Conservation (phyloP, 1,284 basidiomycete species). For the Inonotus hispidus region DNA sequence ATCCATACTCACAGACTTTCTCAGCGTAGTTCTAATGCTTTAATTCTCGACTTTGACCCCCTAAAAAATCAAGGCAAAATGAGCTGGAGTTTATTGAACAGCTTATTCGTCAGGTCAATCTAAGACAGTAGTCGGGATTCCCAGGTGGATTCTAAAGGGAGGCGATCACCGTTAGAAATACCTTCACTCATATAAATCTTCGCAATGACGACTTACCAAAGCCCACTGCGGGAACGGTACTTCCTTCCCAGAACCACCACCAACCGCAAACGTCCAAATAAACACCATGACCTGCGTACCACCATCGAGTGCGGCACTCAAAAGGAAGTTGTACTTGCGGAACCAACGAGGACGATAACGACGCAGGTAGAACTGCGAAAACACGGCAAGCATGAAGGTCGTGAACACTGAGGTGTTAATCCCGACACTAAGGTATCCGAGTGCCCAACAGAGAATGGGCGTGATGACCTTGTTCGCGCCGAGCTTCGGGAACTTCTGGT, state of each 20-base stretch:
- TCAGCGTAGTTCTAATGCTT: no score
- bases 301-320: slow-evolving; percentile 50
- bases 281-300: slow-evolving; percentile 53
- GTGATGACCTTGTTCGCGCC: slow-evolving; percentile 11
- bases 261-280: slow-evolving; percentile 55
- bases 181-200: not conserved
- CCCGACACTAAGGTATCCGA: slow-evolving; percentile 43
- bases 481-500: slow-evolving; percentile 22
- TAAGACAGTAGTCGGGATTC: slow-evolving; percentile 31
- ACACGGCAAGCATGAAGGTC: slow-evolving; percentile 45
- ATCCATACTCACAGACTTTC: no score
- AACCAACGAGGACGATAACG: slow-evolving; percentile 43
- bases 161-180: not conserved
- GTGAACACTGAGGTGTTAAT: slow-evolving; percentile 52
- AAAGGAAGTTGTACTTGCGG: slow-evolving; percentile 55
- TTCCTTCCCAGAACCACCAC: slow-evolving; percentile 47
- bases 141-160: slow-evolving; percentile 27
- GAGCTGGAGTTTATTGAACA: no score
- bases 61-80: no score
- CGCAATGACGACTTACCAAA: slow-evolving; percentile 21
- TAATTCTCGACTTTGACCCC: no score
- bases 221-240: slow-evolving; percentile 41
- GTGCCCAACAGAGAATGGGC: slow-evolving; percentile 25
- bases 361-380: slow-evolving; percentile 51
- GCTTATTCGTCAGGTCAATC: slow-evolving; percentile 16